Evolutionary conservation across 1,139 yeast genomes (phyloP), one percentile per base, ranked within the genome.

Genomic region (Insectozyma bohioensis): DNA sequence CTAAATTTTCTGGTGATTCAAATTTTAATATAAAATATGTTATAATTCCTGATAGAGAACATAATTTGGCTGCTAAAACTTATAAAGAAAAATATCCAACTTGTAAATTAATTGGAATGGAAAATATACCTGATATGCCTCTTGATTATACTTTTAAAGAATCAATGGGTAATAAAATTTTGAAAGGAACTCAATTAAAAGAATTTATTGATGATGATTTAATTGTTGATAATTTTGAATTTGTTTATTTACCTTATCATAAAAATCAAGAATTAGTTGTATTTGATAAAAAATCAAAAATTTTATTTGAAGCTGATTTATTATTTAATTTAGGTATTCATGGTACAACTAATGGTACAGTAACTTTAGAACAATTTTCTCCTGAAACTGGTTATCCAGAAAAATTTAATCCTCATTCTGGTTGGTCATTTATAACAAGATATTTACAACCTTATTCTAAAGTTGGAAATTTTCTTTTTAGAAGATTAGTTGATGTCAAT

Each of bases 261-360:
- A 52, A 43, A 19, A 80, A 79, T 51, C 68, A 72, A 47, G 87
- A 81, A 48, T 52, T 81, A 35, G 70, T 77, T 4, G 46, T 74
- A 44, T 74, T 51, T 48, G 76, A 76, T 47, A 62, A 61, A 34
- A 51, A 52, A 10, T 58, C 76, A 14, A 67, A 67, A 45, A 61
- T 74, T 0, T 48, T 80, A 23, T 61, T 75, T 39, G 75, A 71
- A 41, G 85, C 80, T 2, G 87, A 80, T 48, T 49, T 80, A 36
- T 43, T 78, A 11, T 69, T 79, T 54, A 76, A 77, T 45, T 56
- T 80, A 37, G 65, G 63, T 7, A 51, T 49, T 4, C 41, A 39
- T 4, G 54, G 52, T 12, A 43, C 47, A 6, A 41, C 45, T 17
- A 17, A 35, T 10, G 40, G 40, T 3, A 39, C 40, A 26, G 48